Conservation (phyloP, 1,284 basidiomycete species). For the Megacollybia platyphylla region DNA sequence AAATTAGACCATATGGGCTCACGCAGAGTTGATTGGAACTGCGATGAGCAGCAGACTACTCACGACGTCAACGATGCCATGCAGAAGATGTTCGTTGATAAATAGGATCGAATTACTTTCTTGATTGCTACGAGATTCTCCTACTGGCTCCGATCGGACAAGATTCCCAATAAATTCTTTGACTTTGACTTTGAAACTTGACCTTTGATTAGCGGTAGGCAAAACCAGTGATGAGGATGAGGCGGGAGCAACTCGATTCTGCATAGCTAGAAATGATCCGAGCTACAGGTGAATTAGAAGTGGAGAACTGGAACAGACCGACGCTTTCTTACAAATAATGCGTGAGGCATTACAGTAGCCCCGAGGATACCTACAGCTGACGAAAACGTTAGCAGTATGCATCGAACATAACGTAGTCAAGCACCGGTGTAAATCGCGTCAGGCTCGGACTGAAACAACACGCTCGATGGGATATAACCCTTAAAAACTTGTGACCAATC, state of each 20-base stretch:
- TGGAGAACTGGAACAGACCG: constrained; percentile 7
- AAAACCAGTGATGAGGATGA: constrained; percentile 1
- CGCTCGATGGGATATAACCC: constrained; percentile 60
- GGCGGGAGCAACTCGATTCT: constrained; percentile 36
- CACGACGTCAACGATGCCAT: constrained; percentile 46
- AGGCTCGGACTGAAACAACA: constrained; percentile 31
- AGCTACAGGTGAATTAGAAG: constrained; percentile 63
- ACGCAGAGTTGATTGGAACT: constrained; percentile 60
- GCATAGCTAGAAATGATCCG: constrained; percentile 60
- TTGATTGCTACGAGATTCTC: constrained; percentile 12
- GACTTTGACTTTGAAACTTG: constrained; percentile 10
- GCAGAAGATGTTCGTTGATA: constrained; percentile 49
- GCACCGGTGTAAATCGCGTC: constrained; percentile 60
- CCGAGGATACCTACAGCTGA: constrained; percentile 59
- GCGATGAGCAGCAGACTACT: constrained; percentile 49
- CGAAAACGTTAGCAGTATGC: neutral
- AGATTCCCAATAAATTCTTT: constrained; percentile 14
- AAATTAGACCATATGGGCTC: constrained; percentile 7
- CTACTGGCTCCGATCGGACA: constrained; percentile 18
- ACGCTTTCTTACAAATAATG: neutral
- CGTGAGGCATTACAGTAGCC: constrained; percentile 47
- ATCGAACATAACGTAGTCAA: neutral
- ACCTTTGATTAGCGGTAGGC: constrained; percentile 4
- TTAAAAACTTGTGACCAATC: constrained; percentile 62
- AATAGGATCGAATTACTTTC: constrained; percentile 46